Evolutionary conservation across 2,329 filamentous ascomycete genomes (phyloP).

Genomic region (Epichloe coenophiala): DNA sequence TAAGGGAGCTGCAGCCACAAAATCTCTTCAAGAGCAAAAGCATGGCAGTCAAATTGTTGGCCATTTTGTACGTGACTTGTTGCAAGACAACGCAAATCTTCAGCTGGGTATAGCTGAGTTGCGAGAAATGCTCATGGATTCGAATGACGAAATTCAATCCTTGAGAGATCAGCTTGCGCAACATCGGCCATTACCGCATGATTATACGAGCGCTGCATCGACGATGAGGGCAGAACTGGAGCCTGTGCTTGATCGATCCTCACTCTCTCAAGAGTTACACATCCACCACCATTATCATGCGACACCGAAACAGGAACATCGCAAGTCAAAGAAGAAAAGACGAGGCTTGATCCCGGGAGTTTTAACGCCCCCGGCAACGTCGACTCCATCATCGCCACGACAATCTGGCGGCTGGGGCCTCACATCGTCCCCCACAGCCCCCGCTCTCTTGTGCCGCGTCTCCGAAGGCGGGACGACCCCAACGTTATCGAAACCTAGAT

Average conservation of each 20-base stretch:
- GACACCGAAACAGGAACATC: conserved; percentile 44
- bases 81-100: conserved; percentile 88
- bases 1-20: conserved; percentile 65
- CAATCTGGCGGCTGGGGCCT: conserved; percentile 28
- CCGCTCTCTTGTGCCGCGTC: conserved; percentile 27
- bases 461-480: conserved; percentile 36
- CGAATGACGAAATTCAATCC: conserved; percentile 85
- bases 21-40: conserved; percentile 46
- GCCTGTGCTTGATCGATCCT: conserved; percentile 24
- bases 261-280: conserved; percentile 60
- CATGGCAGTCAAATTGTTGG: conserved; percentile 63
- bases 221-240: conserved; percentile 63
- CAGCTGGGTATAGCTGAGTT: conserved; percentile 87
- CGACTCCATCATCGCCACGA: conserved; percentile 19
- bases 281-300: conserved; percentile 92
- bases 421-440: conserved; percentile 24
- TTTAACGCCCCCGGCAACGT: conserved; percentile 40
- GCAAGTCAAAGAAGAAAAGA: conserved; percentile 60
- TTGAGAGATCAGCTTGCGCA: conserved; percentile 68
- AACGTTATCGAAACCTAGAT: conserved; percentile 26
- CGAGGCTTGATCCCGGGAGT: conserved; percentile 46
- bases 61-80: conserved; percentile 87
- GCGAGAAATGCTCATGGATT: conserved; percentile 76
- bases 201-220: conserved; percentile 27
- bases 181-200: conserved; percentile 52